phyloP scores from a whole-genome alignment of 2,329 filamentous ascomycete species.

The Seiridium unicorne region DNA sequence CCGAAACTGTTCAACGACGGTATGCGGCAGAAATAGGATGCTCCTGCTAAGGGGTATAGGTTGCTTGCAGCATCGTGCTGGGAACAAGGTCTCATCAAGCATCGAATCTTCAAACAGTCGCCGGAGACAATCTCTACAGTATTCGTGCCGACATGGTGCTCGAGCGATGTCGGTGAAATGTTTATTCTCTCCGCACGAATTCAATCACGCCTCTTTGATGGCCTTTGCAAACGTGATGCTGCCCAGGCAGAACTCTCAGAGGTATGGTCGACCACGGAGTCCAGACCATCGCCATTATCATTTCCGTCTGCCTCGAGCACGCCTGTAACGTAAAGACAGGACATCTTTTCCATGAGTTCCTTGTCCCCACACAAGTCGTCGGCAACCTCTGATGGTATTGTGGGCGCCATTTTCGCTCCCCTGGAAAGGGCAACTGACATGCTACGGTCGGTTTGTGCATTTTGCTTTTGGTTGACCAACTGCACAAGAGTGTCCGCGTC shows the following conservation, averaged over 20 bases:
- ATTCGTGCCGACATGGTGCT: constrained; percentile 39
- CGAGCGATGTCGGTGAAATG: constrained; percentile 11
- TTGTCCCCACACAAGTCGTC: not conserved
- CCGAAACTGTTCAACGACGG: constrained; percentile 34
- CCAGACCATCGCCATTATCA: not conserved
- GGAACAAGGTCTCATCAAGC: constrained; percentile 50
- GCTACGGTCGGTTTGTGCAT: constrained; percentile 11
- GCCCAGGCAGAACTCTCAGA: constrained; percentile 20
- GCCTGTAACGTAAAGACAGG: constrained; percentile 10
- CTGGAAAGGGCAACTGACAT: constrained; percentile 7
- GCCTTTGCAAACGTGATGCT: constrained; percentile 3
- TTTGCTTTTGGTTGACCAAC: constrained; percentile 11
- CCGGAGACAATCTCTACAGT: constrained; percentile 48
- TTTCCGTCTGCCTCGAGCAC: constrained; percentile 2
- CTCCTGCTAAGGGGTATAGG: constrained; percentile 35
- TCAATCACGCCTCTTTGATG: constrained; percentile 9
- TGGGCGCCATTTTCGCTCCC: not conserved
- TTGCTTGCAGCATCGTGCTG: constrained; percentile 50
- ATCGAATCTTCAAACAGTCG: constrained; percentile 42
- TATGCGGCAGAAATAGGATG: constrained; percentile 30
- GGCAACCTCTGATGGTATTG: not conserved
- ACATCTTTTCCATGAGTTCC: constrained; percentile 15
- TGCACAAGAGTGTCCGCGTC: constrained; percentile 15
- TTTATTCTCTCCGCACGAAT: constrained; percentile 13
- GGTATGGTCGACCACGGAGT: not conserved